Evolutionary conservation across 2,329 filamentous ascomycete species (phyloP).

Genomic region (Sphaerulina musiva): DNA sequence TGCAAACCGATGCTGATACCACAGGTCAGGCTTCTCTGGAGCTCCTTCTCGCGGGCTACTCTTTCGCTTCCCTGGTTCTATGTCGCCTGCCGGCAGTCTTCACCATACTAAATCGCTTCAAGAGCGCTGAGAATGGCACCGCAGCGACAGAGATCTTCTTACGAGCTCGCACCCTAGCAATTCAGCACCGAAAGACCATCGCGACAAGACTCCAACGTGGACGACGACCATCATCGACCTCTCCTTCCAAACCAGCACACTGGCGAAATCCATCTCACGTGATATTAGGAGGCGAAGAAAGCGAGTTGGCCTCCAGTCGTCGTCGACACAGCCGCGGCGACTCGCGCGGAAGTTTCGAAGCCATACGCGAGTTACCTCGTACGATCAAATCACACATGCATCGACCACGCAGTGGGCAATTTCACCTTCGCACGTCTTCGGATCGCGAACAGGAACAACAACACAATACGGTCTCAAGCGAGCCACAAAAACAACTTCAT

Average conservation of each 20-base stretch:
- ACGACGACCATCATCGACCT: background rate
- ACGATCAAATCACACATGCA: conserved; percentile 28
- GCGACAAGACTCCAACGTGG: background rate
- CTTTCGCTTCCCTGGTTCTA: conserved; percentile 80
- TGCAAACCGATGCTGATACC: too few relatives aligned
- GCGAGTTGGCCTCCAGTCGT: conserved; percentile 32
- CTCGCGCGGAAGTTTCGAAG: conserved; percentile 30
- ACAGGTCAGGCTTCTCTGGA: background rate
- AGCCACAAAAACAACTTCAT: conserved; percentile 32
- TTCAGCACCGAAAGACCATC: conserved; percentile 48
- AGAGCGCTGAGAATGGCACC: conserved; percentile 47
- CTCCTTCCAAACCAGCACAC: background rate
- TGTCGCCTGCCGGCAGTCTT: conserved; percentile 58
- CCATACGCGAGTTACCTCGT: conserved; percentile 37
- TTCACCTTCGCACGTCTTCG: background rate
- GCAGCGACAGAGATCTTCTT: conserved; percentile 62
- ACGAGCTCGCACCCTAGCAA: conserved; percentile 62
- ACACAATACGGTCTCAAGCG: conserved; percentile 1
- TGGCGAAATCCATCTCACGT: conserved; percentile 5
- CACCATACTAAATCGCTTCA: conserved; percentile 55
- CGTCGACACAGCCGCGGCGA: conserved; percentile 37
- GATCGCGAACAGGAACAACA: conserved; percentile 9
- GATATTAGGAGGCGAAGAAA: conserved; percentile 45
- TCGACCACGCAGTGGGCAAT: conserved; percentile 15
- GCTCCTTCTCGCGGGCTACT: conserved; percentile 71